Percentiles rank a stretch among this genome's conserved stretches.
Evolutionary conservation across 495 filamentous ascomycete species (phyloP).

Genomic region (Penicillium egyptiacum): DNA sequence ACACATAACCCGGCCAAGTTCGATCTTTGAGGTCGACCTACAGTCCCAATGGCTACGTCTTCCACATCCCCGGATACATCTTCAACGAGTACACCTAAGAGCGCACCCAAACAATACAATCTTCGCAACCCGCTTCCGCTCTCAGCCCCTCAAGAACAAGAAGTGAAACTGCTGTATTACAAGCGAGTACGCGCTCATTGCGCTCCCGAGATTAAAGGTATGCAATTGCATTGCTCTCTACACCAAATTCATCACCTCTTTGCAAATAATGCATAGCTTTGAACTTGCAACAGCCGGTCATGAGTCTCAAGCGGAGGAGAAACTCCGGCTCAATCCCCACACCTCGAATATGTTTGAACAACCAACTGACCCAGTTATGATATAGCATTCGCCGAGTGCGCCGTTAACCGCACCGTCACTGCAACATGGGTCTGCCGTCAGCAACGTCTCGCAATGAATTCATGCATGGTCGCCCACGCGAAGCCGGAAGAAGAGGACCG

Average conservation of each 20-base stretch:
- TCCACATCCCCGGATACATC: conserved; percentile 25
- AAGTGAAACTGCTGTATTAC: conserved; percentile 88
- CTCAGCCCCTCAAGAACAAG: conserved; percentile 84
- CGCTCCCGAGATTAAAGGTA: conserved; percentile 84
- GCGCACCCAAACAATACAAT: conserved; percentile 35
- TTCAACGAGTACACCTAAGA: conserved; percentile 17
- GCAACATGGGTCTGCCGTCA: conserved; percentile 81
- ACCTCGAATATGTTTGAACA: background rate
- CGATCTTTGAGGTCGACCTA: conserved; percentile 22
- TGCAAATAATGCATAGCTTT: background rate
- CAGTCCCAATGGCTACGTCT: conserved; percentile 28
- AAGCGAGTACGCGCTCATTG: conserved; percentile 78
- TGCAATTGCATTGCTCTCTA: conserved; percentile 12
- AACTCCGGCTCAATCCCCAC: conserved; percentile 1
- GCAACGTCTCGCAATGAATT: conserved; percentile 83
- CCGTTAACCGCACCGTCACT: conserved; percentile 76
- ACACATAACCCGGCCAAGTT: conserved; percentile 16
- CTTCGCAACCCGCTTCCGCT: conserved; percentile 85
- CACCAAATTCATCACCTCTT: too few species aligned
- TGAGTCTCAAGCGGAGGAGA: background rate
- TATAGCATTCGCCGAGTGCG: conserved; percentile 87
- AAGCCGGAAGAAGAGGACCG: conserved; percentile 82
- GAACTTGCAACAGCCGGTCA: background rate
- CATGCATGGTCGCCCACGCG: conserved; percentile 84
- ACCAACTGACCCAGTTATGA: conserved; percentile 5